Percentiles rank a stretch among this genome's conserved stretches.
These are phyloP conservation scores for Dalbergia cultrata DNA, from an alignment of 306 rosid species.

Conservation along the genomic window DNA sequence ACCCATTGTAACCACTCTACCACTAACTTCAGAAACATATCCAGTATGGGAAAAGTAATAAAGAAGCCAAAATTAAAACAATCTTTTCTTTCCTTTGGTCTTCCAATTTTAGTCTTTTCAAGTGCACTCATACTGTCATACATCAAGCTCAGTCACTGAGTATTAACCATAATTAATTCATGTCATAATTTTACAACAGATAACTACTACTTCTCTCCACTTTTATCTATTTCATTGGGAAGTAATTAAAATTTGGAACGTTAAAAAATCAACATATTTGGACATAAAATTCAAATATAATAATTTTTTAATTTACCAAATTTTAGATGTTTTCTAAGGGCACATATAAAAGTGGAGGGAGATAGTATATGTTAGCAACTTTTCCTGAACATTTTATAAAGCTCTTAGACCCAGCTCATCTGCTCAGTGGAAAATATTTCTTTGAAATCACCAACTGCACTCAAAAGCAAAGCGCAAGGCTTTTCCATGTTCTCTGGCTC, in stretches of 20 bases:
- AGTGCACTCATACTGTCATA: too few species aligned
- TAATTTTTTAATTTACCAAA: too few species aligned
- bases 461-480: conserved; percentile 2
- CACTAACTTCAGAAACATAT: too few species aligned
- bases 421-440: background rate
- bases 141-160: background rate
- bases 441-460: conserved; percentile 13
- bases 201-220: background rate
- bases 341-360: too few species aligned
- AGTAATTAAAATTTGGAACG: too few species aligned
- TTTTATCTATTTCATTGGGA: too few species aligned
- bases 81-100: background rate
- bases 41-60: too few species aligned
- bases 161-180: background rate
- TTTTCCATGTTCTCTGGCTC: conserved; percentile 2
- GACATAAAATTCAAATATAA: too few species aligned
- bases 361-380: background rate
- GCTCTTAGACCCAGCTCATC: conserved; percentile 32
- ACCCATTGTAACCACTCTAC: too few species aligned
- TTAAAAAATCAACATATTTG: too few species aligned
- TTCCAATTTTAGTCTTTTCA: background rate
- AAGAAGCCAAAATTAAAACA: background rate
- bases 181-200: background rate
- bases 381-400: conserved; percentile 23
- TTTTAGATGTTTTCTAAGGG: too few species aligned